Evolutionary conservation across 805 yeast species (phyloP).

Genomic region (Cyberlindnera sargentensis): DNA sequence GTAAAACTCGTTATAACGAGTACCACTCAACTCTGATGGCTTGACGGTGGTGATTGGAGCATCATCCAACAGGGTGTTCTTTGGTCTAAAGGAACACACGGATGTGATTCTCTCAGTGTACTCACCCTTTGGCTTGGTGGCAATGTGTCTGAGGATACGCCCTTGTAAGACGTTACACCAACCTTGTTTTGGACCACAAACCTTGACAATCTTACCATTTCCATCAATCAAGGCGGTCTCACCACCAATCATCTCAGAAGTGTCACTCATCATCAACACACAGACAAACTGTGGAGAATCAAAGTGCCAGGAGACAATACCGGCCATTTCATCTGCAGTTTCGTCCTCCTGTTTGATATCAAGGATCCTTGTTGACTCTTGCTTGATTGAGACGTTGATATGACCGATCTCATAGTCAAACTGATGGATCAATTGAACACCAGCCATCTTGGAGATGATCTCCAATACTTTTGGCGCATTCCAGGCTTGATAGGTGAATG

Average conservation of each 20-base stretch:
- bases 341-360: conserved; percentile 3
- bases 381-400: conserved; percentile 41
- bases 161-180: conserved; percentile 45
- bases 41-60: conserved; percentile 36
- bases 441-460: conserved; percentile 50
- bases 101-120: conserved; percentile 35
- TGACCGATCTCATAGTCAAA: conserved; percentile 50
- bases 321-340: conserved; percentile 31
- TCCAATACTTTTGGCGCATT: conserved; percentile 49
- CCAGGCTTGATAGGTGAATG: conserved; percentile 52
- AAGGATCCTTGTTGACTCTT: conserved; percentile 7
- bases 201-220: conserved; percentile 19
- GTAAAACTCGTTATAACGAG: conserved; percentile 32
- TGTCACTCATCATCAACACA: conserved; percentile 56
- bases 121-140: conserved; percentile 34
- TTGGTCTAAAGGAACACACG: conserved; percentile 37
- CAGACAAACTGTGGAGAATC: conserved; percentile 63
- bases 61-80: conserved; percentile 30
- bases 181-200: conserved; percentile 39
- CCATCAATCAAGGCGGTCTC: conserved; percentile 44
- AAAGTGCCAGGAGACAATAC: conserved; percentile 55
- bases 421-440: conserved; percentile 17
- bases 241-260: conserved; percentile 52
- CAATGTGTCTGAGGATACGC: conserved; percentile 38
- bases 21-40: conserved; percentile 31